Evolutionary conservation across 139 green algal genomes (phyloP), one percentile per base, ranked within the genome.

Genomic region (Micractinium sp.): DNA sequence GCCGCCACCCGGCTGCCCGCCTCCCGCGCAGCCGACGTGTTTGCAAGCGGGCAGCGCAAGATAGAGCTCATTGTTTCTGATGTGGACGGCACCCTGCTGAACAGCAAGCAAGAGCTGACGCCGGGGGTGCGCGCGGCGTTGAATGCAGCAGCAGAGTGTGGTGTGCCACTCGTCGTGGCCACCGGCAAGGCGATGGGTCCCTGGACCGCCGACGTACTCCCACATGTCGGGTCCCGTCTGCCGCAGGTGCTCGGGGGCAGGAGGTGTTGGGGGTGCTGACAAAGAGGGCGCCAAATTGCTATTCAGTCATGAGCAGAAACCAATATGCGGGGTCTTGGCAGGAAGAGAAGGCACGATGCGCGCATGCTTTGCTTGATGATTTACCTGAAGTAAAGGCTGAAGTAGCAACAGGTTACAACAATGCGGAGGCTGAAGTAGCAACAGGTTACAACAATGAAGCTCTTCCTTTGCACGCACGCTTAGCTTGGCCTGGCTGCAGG

Each of bases 21-120:
- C 63, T 87, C 82, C 0, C 31, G 13, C 3, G 53, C 41, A 16
- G 85, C 85, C 19, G 39, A 74, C 27, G 47, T 56, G 18, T 88
- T 88, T 56, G 71, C 41, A 4, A 20, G 7, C n/a, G 69, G 71
- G 31, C 41, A 69, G n/a, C n/a, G 47, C 0, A 35, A n/a, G 4
- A n/a, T 88, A 0, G 85, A 88, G 71, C 85, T 88, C 14, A 88
- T 88, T 25, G 38, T 81, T 0, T 33, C 33, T 36, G 96, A 98
- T 86, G 95, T 98, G 27, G 96, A 97, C 53, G 96, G 96, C 67
- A 98, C 96, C 3, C 87, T 98, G 67, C 90, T 98, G 18, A 95
- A 97, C 84, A 80, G 47, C 31, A 86, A 92, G 38, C 94, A 98
- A 74, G 61, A 93, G 92, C 92, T 98, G 31, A 95, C 92, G 0